Base-by-base conservation (phyloP, 768 basidiomycete species). In the Leucosporidium creatinivorum region DNA sequence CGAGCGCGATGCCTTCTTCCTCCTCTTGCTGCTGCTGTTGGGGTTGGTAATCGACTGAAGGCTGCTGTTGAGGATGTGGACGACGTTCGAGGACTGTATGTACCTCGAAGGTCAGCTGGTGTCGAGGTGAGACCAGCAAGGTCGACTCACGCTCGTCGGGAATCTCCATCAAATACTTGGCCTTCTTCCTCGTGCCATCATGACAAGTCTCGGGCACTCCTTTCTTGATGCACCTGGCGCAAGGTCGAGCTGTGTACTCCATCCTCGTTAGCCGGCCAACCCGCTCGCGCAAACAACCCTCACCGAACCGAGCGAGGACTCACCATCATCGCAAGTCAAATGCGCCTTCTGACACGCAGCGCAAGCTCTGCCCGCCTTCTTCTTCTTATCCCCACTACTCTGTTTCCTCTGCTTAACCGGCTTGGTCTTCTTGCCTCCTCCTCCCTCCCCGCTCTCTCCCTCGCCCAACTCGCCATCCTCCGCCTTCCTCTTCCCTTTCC, bases 271-370 rank as follows among this genome's bases (percentile, higher is more conserved):
- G 33, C 33, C 33, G 33, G 33, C 10, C 5, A 33, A 10, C 33
- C 5, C 33, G 33, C 5, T 4, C 33, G 33, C 33, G 33, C 33
- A 44, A 44, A 44, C 39, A 44, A 44, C n/a, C n/a, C n/a, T n/a
- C n/a, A n/a, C n/a, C n/a, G n/a, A n/a, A n/a, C n/a, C n/a, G n/a
- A n/a, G n/a, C n/a, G n/a, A n/a, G n/a, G 39, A 61, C 21, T 31
- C 47, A 96, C 94, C 86, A 76, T 97, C 94, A 78, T 98, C 93
- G 78, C 94, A 98, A n/a, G 94, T 98, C 73, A 98, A 81, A 79
- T 98, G 94, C 3, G 93, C 92, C 78, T 92, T 94, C 80, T 97
- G 93, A 78, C 94, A 98, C 73, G 91, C 89, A 69, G 89, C 87
- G 77, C 94, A 98, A 58, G 94, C 94, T 57, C 92, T 85, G 74